These are phyloP conservation scores for Pichia sp. DNA, from an alignment of 1,139 yeast genomes.

Conservation along the genomic window DNA sequence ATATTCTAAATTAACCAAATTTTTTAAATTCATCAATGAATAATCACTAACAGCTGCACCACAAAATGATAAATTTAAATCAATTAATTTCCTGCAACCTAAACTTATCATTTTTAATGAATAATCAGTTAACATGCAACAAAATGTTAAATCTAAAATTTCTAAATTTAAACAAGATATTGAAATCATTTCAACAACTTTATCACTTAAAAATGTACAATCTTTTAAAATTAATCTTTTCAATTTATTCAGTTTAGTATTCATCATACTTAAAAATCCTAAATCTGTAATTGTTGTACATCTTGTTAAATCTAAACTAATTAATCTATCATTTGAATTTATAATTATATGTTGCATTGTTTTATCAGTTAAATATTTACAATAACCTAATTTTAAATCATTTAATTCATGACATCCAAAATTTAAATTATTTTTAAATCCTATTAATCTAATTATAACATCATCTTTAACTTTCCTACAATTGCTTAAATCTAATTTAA, in stretches of 20 bases:
- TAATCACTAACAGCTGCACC: conserved; percentile 77
- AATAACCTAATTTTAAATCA: conserved; percentile 55
- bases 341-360: conserved; percentile 58
- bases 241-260: conserved; percentile 47
- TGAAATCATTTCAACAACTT: conserved; percentile 55
- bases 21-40: conserved; percentile 54
- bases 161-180: conserved; percentile 54
- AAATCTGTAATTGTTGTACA: conserved; percentile 73
- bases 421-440: conserved; percentile 36
- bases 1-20: conserved; percentile 41
- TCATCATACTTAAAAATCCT: conserved; percentile 64
- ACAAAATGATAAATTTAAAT: conserved; percentile 61
- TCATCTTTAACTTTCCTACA: conserved; percentile 69
- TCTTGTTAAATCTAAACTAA: conserved; percentile 56
- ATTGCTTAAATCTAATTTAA: conserved; percentile 60
- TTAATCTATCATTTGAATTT: conserved; percentile 50
- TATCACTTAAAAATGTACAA: conserved; percentile 67
- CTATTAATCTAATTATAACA: conserved; percentile 60
- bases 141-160: conserved; percentile 57
- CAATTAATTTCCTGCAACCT: conserved; percentile 52
- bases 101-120: conserved; percentile 59
- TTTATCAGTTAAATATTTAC: conserved; percentile 66
- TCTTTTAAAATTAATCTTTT: conserved; percentile 53
- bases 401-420: conserved; percentile 54
- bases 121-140: conserved; percentile 67